These are phyloP conservation scores for Lentinula lateritia DNA, from an alignment of 768 basidiomycete genomes.

Conservation along the genomic window DNA sequence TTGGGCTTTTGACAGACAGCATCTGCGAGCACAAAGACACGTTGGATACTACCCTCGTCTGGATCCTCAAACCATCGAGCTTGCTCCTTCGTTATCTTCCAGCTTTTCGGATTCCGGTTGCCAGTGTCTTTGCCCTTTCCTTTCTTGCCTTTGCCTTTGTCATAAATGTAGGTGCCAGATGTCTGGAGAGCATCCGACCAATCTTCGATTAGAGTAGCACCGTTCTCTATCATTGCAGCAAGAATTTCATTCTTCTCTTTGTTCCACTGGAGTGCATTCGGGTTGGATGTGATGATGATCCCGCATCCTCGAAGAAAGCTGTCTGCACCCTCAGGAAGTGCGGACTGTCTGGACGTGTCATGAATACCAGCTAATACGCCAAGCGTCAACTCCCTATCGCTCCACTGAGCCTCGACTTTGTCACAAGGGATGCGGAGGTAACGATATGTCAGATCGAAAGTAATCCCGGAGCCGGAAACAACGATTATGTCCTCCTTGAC, in stretches of 20 bases:
- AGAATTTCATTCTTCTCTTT: background rate
- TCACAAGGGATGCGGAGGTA: background rate
- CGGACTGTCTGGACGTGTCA: background rate
- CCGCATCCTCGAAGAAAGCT: background rate
- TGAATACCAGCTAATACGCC: background rate
- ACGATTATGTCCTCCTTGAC: background rate
- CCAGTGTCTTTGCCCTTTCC: background rate
- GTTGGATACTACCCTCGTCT: conserved; percentile 29
- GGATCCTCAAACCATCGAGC: conserved; percentile 37
- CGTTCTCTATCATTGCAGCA: background rate
- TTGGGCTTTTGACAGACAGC: conserved; percentile 69
- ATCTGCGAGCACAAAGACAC: conserved; percentile 63
- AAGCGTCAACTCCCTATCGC: background rate
- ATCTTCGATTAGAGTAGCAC: conserved; percentile 3
- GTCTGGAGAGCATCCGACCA: background rate
- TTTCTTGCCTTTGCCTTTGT: background rate
- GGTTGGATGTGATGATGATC: background rate
- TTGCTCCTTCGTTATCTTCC: conserved; percentile 45
- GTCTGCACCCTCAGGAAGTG: background rate
- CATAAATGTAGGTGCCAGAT: background rate
- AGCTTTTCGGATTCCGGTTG: conserved; percentile 23
- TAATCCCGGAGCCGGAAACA: background rate
- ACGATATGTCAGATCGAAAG: background rate
- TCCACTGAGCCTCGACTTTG: background rate
- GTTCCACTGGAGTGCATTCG: background rate